Evolutionary conservation across 441 rosid genomes (phyloP).

Genomic region (Raphanus hybrid): DNA sequence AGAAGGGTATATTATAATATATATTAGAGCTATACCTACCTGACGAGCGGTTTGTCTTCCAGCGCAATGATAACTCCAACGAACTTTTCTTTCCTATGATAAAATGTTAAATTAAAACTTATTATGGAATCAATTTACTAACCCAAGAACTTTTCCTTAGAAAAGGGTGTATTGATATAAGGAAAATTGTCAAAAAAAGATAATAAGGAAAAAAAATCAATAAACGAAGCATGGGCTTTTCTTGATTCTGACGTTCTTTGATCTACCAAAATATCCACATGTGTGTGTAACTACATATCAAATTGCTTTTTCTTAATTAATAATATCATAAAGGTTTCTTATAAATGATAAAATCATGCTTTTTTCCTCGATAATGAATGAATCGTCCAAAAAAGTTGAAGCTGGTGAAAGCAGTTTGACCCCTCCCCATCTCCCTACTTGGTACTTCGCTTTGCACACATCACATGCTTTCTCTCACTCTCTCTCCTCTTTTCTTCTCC

Average conservation of each 20-base stretch:
- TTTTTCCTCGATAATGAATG: conserved; percentile 19
- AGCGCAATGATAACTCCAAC: conserved; percentile 31
- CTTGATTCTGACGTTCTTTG: conserved; percentile 24
- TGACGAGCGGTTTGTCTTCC: conserved; percentile 14
- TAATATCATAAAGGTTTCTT: neutral
- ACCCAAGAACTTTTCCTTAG: neutral
- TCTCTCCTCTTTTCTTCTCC: neutral
- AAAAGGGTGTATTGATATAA: neutral
- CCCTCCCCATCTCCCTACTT: conserved; percentile 20
- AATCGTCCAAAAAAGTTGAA: conserved; percentile 24
- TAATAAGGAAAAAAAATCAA: neutral
- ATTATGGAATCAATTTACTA: conserved; percentile 1
- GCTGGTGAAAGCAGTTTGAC: conserved; percentile 25
- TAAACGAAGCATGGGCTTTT: conserved; percentile 17
- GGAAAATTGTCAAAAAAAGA: too few species aligned
- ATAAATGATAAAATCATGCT: neutral
- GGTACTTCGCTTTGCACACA: conserved; percentile 16
- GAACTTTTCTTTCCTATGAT: conserved; percentile 11
- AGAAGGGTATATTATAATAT: neutral
- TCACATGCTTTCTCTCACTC: conserved; percentile 8
- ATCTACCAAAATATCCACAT: conserved; percentile 15
- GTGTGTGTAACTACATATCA: conserved; percentile 8
- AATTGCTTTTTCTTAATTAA: neutral
- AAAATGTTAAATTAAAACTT: neutral
- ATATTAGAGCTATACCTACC: conserved; percentile 18